Conservation (phyloP, 129 eudicot species). For the Pittosporum tobira region DNA sequence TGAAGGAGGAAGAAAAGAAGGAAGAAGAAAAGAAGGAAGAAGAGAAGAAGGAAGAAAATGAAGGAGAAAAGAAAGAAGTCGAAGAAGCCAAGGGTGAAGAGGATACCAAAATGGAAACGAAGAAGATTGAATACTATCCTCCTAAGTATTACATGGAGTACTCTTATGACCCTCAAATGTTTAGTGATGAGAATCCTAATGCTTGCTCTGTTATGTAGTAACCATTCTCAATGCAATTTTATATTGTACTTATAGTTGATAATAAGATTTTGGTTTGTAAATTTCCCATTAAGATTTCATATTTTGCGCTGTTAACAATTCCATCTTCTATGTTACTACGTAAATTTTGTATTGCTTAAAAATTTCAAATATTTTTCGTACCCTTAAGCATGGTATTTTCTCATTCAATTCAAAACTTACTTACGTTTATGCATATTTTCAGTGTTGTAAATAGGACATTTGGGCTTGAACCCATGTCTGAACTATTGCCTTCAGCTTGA, state of each 20-base stretch:
- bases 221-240: constrained; percentile 10
- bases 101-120: constrained; percentile 29
- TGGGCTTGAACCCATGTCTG: no score
- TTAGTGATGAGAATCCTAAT: constrained; percentile 84
- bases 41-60: constrained; percentile 25
- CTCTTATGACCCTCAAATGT: constrained; percentile 57
- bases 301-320: no score
- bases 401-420: no score
- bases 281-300: no score
- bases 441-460: no score
- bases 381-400: no score
- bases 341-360: no score
- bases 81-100: constrained; percentile 34
- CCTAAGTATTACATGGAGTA: constrained; percentile 52
- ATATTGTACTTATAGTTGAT: constrained; percentile 8
- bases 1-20: constrained; percentile 42
- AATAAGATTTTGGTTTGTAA: constrained; percentile 1
- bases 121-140: constrained; percentile 51
- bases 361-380: no score
- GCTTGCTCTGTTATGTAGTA: constrained; percentile 79
- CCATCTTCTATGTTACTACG: no score
- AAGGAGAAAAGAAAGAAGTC: constrained; percentile 18
- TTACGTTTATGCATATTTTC: no score
- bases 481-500: no score
- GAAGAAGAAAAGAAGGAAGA: constrained; percentile 33